A percentile compares a stretch with the other conserved stretches of the same genome.
Conservation (phyloP, 1,139 yeast species). For the Blastobotrys persicus region DNA sequence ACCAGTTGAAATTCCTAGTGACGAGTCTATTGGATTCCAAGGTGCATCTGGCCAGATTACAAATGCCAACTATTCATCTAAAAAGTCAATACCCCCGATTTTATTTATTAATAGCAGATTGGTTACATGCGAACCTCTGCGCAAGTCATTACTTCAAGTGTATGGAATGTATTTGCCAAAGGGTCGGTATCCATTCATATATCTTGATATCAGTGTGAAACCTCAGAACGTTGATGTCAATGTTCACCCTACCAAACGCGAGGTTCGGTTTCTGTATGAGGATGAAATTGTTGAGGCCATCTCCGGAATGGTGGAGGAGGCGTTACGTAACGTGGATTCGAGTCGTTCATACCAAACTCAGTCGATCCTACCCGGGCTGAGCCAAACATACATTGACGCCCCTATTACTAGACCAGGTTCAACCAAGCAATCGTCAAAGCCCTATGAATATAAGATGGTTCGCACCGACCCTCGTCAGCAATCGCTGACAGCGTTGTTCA, state of each 20-base stretch:
- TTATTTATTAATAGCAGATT: constrained; percentile 83
- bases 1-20: constrained; percentile 33
- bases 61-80: constrained; percentile 67
- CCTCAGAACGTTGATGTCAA: constrained; percentile 84
- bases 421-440: constrained; percentile 19
- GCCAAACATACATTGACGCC: constrained; percentile 4
- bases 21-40: constrained; percentile 18
- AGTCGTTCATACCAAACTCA: constrained; percentile 71
- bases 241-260: constrained; percentile 93
- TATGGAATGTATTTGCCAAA: constrained; percentile 72
- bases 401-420: neutral
- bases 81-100: constrained; percentile 64
- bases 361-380: constrained; percentile 41
- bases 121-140: constrained; percentile 77
- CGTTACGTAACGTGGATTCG: constrained; percentile 59
- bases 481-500: neutral
- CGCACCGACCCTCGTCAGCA: constrained; percentile 66
- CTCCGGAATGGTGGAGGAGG: constrained; percentile 48
- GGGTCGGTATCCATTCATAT: constrained; percentile 76
- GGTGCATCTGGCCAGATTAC: constrained; percentile 64
- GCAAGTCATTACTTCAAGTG: constrained; percentile 63
- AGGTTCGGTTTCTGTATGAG: constrained; percentile 81
- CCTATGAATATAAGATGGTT: constrained; percentile 38
- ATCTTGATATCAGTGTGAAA: constrained; percentile 60
- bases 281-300: constrained; percentile 76